Evolutionary conservation across 805 yeast genomes (phyloP).

Genomic region (Kurtzmaniella fragi): DNA sequence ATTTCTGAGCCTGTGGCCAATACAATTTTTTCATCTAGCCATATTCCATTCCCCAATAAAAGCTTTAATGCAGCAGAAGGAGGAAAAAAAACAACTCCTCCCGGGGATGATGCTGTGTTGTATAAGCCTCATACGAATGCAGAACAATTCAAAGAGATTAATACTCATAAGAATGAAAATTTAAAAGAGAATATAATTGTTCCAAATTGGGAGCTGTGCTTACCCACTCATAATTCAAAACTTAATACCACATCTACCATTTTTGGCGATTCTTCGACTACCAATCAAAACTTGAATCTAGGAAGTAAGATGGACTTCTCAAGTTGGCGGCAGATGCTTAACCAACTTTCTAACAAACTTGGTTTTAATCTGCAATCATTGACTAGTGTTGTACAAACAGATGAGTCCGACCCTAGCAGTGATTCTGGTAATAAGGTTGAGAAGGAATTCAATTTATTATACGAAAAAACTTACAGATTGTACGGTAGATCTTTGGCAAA

Average conservation of each 20-base stretch:
- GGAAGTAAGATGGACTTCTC: conserved; percentile 23
- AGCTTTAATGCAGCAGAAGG: conserved; percentile 7
- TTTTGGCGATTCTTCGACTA: conserved; percentile 22
- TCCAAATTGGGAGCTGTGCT: conserved; percentile 37
- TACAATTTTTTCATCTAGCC: conserved; percentile 28
- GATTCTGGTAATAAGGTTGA: conserved; percentile 16
- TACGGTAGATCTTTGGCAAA: conserved; percentile 34
- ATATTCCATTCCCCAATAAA: conserved; percentile 12
- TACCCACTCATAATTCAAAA: conserved; percentile 22
- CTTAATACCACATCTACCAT: conserved; percentile 11
- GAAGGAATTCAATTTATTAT: conserved; percentile 26
- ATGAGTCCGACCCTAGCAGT: conserved; percentile 2
- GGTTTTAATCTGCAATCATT: conserved; percentile 30
- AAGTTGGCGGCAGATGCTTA: conserved; percentile 31
- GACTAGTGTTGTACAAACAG: conserved; percentile 17
- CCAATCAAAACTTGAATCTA: conserved; percentile 7
- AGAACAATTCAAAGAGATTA: conserved; percentile 34
- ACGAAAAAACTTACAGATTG: conserved; percentile 31
- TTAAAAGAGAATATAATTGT: conserved; percentile 35
- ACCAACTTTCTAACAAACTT: conserved; percentile 27
- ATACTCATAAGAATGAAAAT: conserved; percentile 42
- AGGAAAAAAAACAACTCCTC: conserved; percentile 5
- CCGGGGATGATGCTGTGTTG: conserved; percentile 37
- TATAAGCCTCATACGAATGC: conserved; percentile 40
- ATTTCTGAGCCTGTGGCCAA: conserved; percentile 13